Conservation (phyloP, 495 filamentous ascomycete genomes). For the Gamarada debralockiae region DNA sequence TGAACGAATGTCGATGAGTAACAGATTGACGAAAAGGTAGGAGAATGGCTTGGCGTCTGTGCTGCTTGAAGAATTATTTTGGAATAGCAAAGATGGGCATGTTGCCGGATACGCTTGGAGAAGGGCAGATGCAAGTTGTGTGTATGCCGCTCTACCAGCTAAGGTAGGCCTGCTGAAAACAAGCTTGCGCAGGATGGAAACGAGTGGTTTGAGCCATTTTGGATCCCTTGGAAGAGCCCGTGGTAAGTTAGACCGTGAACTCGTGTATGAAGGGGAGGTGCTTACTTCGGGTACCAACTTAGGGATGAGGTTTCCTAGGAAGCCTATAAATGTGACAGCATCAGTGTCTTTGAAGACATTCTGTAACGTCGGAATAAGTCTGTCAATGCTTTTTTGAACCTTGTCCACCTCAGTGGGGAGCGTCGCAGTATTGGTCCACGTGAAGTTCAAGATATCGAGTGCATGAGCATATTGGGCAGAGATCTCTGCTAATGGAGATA, state of each 20-base stretch:
- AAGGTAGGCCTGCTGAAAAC: slow-evolving; percentile 41
- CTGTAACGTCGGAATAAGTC: slow-evolving; percentile 38
- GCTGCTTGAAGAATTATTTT: slow-evolving; percentile 16
- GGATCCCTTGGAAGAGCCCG: slow-evolving; percentile 26
- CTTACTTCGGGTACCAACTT: slow-evolving; percentile 37
- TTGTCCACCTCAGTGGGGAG: neutral
- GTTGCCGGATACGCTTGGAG: slow-evolving; percentile 44
- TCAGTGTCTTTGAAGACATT: slow-evolving; percentile 46
- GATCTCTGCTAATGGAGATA: slow-evolving; percentile 47
- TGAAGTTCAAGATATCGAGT: slow-evolving; percentile 45
- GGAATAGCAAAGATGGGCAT: slow-evolving; percentile 44
- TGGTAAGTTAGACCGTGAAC: slow-evolving; percentile 11
- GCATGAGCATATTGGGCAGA: slow-evolving; percentile 46
- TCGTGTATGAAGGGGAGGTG: slow-evolving; percentile 21
- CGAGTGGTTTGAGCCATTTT: slow-evolving; percentile 40
- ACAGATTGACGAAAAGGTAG: slow-evolving; percentile 56
- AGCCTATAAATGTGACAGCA: slow-evolving; percentile 44
- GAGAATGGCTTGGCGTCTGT: slow-evolving; percentile 43
- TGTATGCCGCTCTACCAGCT: slow-evolving; percentile 43
- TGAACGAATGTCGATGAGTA: slow-evolving; percentile 58
- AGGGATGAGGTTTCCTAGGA: slow-evolving; percentile 39
- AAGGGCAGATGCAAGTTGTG: slow-evolving; percentile 46
- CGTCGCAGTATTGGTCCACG: slow-evolving; percentile 40
- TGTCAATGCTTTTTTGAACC: slow-evolving; percentile 36
- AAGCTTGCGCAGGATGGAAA: slow-evolving; percentile 37